Conservation (phyloP, 306 rosid genomes). For the Quercus mongolica region DNA sequence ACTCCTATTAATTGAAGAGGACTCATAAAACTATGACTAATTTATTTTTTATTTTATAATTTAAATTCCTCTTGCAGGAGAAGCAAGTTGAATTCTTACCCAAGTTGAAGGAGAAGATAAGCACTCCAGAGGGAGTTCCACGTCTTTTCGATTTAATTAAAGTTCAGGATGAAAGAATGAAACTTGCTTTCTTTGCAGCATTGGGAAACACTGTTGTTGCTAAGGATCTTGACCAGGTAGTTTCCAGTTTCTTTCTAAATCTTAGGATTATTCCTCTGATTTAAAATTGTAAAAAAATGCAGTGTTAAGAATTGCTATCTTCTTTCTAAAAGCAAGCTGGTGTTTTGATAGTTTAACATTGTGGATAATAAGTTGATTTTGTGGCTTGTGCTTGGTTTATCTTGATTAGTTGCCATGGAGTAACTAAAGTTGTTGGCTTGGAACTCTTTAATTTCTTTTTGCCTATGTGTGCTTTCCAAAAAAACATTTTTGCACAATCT, state of each 20-base stretch:
- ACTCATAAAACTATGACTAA: neutral
- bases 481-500: neutral
- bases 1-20: neutral
- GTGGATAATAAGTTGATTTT: neutral
- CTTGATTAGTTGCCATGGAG: conserved; percentile 7
- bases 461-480: neutral
- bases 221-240: conserved; percentile 88
- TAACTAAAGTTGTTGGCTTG: neutral
- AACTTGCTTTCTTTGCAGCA: conserved; percentile 85
- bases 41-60: conserved; percentile 6
- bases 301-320: neutral
- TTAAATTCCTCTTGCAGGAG: conserved; percentile 49
- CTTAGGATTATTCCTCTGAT: neutral
- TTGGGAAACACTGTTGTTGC: conserved; percentile 81
- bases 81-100: conserved; percentile 72
- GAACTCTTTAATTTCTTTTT: neutral
- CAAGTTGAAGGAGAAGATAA: conserved; percentile 52
- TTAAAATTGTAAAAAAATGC: neutral
- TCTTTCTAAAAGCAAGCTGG: neutral
- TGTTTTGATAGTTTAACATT: conserved; percentile 1
- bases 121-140: conserved; percentile 86
- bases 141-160: conserved; percentile 84
- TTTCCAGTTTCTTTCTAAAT: conserved; percentile 16
- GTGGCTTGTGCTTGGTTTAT: neutral
- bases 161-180: conserved; percentile 81